Conservation (phyloP, 176 grass and related monocot genomes). For the Microstegium vimineum region DNA sequence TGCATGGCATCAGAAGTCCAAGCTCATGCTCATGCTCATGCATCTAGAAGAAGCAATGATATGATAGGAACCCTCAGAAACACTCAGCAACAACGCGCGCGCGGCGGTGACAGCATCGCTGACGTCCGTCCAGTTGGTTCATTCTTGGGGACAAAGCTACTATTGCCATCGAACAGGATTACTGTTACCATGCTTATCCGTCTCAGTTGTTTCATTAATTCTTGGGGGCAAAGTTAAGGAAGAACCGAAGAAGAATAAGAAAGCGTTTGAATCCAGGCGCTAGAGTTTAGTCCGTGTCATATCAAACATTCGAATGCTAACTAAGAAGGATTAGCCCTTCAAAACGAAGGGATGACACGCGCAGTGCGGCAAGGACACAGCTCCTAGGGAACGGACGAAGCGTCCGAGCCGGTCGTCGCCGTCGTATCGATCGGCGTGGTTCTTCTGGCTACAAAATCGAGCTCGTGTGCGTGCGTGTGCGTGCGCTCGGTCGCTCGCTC, state of each 20-base stretch:
- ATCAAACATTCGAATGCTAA: no score
- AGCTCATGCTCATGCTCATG: neutral
- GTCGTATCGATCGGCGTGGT: no score
- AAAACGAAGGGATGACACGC: neutral
- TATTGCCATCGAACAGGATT: no score
- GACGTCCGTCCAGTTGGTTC: no score
- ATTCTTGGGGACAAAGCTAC: no score
- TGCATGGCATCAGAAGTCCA: neutral
- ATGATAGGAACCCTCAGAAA: neutral
- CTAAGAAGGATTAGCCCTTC: no score
- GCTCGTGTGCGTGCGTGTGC: neutral
- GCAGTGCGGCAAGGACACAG: neutral
- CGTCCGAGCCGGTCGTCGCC: no score
- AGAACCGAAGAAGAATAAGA: neutral
- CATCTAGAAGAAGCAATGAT: conserved; percentile 6
- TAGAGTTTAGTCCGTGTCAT: no score
- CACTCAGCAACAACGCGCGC: neutral
- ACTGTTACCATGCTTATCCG: no score
- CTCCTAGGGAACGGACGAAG: no score
- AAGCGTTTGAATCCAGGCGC: no score
- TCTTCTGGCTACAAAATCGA: neutral
- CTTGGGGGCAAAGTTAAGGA: neutral
- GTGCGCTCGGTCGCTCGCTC: no score
- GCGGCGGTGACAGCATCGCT: neutral
- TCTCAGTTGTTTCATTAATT: neutral